Percentiles rank a stretch among this genome's conserved stretches.
Evolutionary conservation across 805 yeast genomes (phyloP).

Genomic region (Monosporozyma solicola): DNA sequence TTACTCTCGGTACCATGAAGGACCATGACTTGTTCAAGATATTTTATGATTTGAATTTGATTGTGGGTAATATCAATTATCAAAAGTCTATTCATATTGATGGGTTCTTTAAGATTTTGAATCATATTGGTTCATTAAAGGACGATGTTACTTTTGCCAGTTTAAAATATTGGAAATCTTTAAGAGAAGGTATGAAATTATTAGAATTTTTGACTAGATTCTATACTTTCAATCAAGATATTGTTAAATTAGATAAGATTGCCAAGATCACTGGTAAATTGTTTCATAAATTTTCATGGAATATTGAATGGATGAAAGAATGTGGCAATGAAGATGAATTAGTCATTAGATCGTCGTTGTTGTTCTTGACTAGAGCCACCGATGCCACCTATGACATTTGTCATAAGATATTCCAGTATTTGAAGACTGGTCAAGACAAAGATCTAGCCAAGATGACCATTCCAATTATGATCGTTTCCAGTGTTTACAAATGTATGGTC

Average conservation of each 20-base stretch:
- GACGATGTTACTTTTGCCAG: background rate
- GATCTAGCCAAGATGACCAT: slow-evolving; percentile 45
- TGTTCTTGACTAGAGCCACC: slow-evolving; percentile 14
- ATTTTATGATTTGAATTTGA: slow-evolving; percentile 27
- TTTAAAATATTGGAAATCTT: slow-evolving; percentile 19
- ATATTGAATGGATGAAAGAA: background rate
- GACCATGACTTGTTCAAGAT: slow-evolving; percentile 25
- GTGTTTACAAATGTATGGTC: slow-evolving; percentile 37
- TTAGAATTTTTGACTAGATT: background rate
- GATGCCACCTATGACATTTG: slow-evolving; percentile 26
- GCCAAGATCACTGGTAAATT: background rate
- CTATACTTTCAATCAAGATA: background rate
- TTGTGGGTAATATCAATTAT: slow-evolving; percentile 24
- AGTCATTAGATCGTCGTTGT: slow-evolving; percentile 22
- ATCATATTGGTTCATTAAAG: slow-evolving; percentile 4
- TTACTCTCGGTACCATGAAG: slow-evolving; percentile 17
- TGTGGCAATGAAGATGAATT: slow-evolving; percentile 29
- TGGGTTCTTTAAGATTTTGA: slow-evolving; percentile 25
- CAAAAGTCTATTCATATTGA: slow-evolving; percentile 22
- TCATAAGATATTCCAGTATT: slow-evolving; percentile 37
- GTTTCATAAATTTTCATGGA: background rate
- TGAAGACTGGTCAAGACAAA: slow-evolving; percentile 16
- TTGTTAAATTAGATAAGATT: background rate
- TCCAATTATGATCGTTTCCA: slow-evolving; percentile 43
- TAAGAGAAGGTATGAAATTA: slow-evolving; percentile 7